Base-by-base conservation (phyloP, 345 rosid species). In the Leavenworthia alabamica region DNA sequence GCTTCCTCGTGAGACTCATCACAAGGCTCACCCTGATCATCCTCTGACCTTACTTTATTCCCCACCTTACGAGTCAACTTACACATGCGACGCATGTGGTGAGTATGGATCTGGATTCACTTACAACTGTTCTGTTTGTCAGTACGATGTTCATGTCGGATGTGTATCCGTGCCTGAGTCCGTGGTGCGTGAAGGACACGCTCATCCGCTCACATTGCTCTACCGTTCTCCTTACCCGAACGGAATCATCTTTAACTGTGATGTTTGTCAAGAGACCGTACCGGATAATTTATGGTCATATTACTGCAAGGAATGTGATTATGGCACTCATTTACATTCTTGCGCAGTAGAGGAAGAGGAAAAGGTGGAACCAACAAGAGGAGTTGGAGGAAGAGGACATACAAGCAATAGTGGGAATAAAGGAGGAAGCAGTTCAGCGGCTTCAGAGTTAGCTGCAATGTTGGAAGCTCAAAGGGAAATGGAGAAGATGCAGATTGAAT, bases 301-400 rank as follows among this genome's bases (percentile, higher is more conserved):
- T 42, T 71, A 71, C 14, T 71, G 75, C 35, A 48, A 63, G 32
- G 59, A 71, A 31, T 71, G 75, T 28, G 75, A 71, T 42, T 71
- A 63, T 7, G 64, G 75, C 2, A 48, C 70, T 1, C 75, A 71
- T 56, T 31, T 71, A n/a, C 70, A 71, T 56, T 63, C 40, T 56
- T 71, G 69, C 4, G 22, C 46, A 15, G 60, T 32, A 0, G 59
- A 56, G 10, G 60, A 56, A 49, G 68, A 54, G 4, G 57, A 61
- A 27, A n/a, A 26, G n/a, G 66, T 2, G 27, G 19, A 33, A 31
- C 28, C 63, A 11, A 31, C 16, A n/a, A 63, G 53, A 56, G 61
- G 60, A 37, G 27, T 4, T 0, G 37, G 27, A 39, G 16, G 44
- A 67, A 14, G 53, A 11, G 45, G 64, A 40, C 32, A 6, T 13